phyloP scores from a whole-genome alignment of 768 basidiomycete species.

The Tulasnella sp. region DNA sequence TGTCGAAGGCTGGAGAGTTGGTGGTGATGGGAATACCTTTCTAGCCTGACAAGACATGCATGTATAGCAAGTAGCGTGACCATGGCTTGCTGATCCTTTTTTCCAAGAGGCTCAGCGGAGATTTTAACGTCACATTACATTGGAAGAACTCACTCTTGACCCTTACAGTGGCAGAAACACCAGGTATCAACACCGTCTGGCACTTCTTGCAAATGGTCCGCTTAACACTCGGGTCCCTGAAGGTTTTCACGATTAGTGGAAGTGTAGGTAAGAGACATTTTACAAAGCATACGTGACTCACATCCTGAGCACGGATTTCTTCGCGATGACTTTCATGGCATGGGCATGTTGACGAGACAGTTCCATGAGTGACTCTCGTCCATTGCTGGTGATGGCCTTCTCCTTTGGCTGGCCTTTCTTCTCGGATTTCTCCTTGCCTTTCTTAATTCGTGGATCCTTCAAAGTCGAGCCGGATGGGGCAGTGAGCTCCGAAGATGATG shows the following conservation, averaged over 20 bases:
- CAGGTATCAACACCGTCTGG: constrained; percentile 51
- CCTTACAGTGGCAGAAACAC: constrained; percentile 51
- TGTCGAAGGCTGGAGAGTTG: constrained; percentile 23
- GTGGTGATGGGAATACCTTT: constrained; percentile 61
- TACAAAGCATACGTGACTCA: constrained; percentile 29
- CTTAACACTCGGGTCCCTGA: constrained; percentile 75
- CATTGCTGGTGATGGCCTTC: background rate
- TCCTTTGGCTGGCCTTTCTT: background rate
- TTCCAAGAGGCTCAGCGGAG: background rate
- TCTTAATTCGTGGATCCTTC: no score
- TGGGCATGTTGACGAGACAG: constrained; percentile 53
- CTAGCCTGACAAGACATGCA: constrained; percentile 47
- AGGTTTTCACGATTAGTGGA: background rate
- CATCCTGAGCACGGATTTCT: constrained; percentile 71
- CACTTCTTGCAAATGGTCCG: constrained; percentile 67
- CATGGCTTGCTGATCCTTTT: constrained; percentile 37
- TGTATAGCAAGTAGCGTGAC: constrained; percentile 45
- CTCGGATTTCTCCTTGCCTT: no score
- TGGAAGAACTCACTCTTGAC: constrained; percentile 39
- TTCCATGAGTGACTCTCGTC: constrained; percentile 27
- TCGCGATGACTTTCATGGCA: constrained; percentile 58
- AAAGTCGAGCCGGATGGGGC: background rate
- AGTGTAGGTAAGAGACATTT: background rate
- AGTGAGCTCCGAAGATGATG: constrained; percentile 15
- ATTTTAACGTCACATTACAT: background rate